Evolutionary conservation across 495 filamentous ascomycete genomes (phyloP).

Genomic region (Annulohypoxylon nitens): DNA sequence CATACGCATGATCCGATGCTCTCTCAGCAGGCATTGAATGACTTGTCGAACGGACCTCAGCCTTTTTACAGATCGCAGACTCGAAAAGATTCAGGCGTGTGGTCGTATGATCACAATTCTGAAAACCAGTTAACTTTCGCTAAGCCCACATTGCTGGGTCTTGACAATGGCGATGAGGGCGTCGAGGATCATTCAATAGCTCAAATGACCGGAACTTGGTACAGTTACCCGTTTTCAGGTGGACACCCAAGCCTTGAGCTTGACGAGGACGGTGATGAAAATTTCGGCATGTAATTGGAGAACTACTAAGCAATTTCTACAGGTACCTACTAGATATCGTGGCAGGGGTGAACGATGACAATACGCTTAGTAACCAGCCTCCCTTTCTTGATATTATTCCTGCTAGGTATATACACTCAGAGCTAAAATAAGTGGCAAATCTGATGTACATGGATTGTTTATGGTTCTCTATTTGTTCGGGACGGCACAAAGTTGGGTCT

Average conservation of each 20-base stretch:
- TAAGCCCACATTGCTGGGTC: background rate
- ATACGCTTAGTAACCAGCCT: background rate
- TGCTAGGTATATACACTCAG: background rate
- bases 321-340: background rate
- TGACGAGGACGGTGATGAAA: slow-evolving; percentile 17
- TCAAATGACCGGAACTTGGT: slow-evolving; percentile 13
- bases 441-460: background rate
- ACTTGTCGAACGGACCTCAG: background rate
- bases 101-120: slow-evolving; percentile 16
- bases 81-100: slow-evolving; percentile 27
- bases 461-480: background rate
- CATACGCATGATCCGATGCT: slow-evolving; percentile 10
- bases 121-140: slow-evolving; percentile 13
- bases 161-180: background rate
- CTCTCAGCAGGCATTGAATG: slow-evolving; percentile 3
- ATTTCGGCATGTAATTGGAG: background rate
- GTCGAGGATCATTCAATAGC: background rate
- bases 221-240: background rate
- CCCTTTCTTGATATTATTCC: background rate
- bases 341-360: background rate
- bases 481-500: background rate
- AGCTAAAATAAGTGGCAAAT: background rate
- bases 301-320: background rate
- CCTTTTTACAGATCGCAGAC: slow-evolving; percentile 29
- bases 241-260: background rate